Percentiles rank a stretch among this genome's conserved stretches.
These are phyloP conservation scores for Corynespora cassiicola DNA, from an alignment of 2,329 filamentous ascomycete species.

Conservation along the genomic window DNA sequence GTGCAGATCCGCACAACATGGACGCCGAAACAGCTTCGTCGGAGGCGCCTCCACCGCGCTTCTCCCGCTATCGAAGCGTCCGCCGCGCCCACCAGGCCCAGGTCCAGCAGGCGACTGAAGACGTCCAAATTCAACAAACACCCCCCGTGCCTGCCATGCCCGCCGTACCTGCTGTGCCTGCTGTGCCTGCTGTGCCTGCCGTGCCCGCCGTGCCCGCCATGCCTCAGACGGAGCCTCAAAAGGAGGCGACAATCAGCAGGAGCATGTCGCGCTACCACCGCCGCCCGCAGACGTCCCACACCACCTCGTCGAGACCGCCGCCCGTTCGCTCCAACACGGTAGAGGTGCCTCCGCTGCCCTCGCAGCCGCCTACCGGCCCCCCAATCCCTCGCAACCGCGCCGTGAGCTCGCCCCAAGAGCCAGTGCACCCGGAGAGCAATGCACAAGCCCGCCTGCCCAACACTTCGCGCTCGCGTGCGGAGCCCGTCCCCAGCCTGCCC, in stretches of 20 bases:
- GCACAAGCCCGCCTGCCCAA: conserved; percentile 31
- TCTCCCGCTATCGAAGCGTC: conserved; percentile 66
- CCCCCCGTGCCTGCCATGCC: conserved; percentile 34
- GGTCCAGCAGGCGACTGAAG: conserved; percentile 32
- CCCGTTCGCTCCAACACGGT: conserved; percentile 30
- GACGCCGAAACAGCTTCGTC: conserved; percentile 34
- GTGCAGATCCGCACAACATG: conserved; percentile 35
- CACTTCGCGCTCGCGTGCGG: conserved; percentile 26
- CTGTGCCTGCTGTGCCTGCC: no score
- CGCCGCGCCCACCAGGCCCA: conserved; percentile 56
- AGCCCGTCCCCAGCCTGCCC: conserved; percentile 23
- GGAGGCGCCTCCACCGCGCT: conserved; percentile 47
- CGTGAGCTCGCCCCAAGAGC: conserved; percentile 32
- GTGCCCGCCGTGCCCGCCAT: no score
- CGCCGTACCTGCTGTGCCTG: no score
- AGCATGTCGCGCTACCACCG: conserved; percentile 52
- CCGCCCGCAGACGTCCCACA: conserved; percentile 34
- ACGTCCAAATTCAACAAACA: conserved; percentile 12
- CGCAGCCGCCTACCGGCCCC: conserved; percentile 14
- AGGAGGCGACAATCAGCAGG: conserved; percentile 33
- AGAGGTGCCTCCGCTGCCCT: conserved; percentile 19
- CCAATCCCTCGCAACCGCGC: conserved; percentile 32
- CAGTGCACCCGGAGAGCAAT: conserved; percentile 23
- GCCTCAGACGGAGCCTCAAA: conserved; percentile 19
- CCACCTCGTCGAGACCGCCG: conserved; percentile 29